Evolutionary conservation across 768 basidiomycete species (phyloP).

Genomic region (Astraeus odoratus): DNA sequence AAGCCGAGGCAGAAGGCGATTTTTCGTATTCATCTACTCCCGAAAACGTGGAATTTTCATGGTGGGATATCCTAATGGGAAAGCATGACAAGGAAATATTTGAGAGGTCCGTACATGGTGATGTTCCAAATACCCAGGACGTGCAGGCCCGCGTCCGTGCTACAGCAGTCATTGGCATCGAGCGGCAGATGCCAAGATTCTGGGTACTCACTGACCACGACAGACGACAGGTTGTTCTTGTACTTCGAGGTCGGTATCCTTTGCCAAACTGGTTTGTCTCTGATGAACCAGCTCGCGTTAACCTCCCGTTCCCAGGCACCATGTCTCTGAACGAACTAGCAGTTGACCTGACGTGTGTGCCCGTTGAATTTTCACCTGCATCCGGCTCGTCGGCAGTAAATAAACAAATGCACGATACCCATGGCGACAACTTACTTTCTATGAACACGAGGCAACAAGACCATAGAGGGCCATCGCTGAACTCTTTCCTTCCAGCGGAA

Average conservation of each 20-base stretch:
- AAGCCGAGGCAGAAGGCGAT: slow-evolving; percentile 47
- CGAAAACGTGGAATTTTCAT: slow-evolving; percentile 46
- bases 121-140: slow-evolving; percentile 12
- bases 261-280: background rate
- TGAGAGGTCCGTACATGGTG: slow-evolving; percentile 45
- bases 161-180: slow-evolving; percentile 58
- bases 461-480: slow-evolving; percentile 20
- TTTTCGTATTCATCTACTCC: slow-evolving; percentile 18
- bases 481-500: slow-evolving; percentile 9
- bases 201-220: slow-evolving; percentile 83
- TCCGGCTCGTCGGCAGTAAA: slow-evolving; percentile 25
- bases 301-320: slow-evolving; percentile 42
- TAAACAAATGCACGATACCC: slow-evolving; percentile 18
- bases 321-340: slow-evolving; percentile 86
- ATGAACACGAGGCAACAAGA: slow-evolving; percentile 19
- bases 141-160: slow-evolving; percentile 38
- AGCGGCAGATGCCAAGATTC: slow-evolving; percentile 72
- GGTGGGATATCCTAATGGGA: slow-evolving; percentile 80
- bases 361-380: slow-evolving; percentile 57
- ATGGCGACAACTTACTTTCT: slow-evolving; percentile 33
- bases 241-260: slow-evolving; percentile 48
- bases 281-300: background rate
- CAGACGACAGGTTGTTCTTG: slow-evolving; percentile 67
- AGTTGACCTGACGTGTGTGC: slow-evolving; percentile 78
- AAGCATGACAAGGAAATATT: slow-evolving; percentile 82